phyloP scores from a whole-genome alignment of 768 basidiomycete genomes.

The Psilocybe cyanescens region DNA sequence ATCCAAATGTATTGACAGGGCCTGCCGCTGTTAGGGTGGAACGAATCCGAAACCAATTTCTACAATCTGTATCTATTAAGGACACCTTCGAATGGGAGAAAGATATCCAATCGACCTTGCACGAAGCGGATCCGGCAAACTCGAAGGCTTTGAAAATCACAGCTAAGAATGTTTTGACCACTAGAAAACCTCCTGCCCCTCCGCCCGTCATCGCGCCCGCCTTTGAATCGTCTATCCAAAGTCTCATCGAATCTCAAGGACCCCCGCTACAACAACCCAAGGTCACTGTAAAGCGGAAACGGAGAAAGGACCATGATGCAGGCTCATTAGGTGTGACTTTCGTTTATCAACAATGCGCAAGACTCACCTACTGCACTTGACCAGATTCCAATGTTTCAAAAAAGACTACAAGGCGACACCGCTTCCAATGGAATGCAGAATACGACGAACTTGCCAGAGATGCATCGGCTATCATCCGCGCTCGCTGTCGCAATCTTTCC shows the following conservation, averaged over 20 bases:
- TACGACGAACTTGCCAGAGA: conserved; percentile 91
- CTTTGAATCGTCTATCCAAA: conserved; percentile 26
- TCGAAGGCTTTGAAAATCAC: conserved; percentile 45
- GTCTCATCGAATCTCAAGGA: conserved; percentile 31
- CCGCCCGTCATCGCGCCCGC: conserved; percentile 11
- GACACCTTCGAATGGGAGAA: conserved; percentile 64
- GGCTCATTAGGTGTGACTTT: conserved; percentile 12
- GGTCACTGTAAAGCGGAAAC: conserved; percentile 25
- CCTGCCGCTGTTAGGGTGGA: conserved; percentile 54
- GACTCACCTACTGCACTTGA: background rate
- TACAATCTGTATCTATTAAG: conserved; percentile 57
- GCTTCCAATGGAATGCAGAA: conserved; percentile 85
- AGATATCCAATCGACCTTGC: conserved; percentile 58
- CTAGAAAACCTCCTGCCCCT: conserved; percentile 10
- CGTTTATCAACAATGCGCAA: background rate
- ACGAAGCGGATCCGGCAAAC: conserved; percentile 54
- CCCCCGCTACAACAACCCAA: conserved; percentile 25
- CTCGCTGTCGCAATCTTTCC: conserved; percentile 65
- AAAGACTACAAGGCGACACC: conserved; percentile 54
- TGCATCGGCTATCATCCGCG: conserved; percentile 79
- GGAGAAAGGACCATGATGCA: conserved; percentile 33
- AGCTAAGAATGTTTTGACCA: conserved; percentile 29
- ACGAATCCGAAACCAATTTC: conserved; percentile 56
- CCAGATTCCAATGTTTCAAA: conserved; percentile 41
- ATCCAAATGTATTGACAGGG: conserved; percentile 55